Percentiles rank a stretch among this genome's conserved stretches.
These are phyloP conservation scores for Salix koriyanagi DNA, from an alignment of 345 rosid species.

Conservation along the genomic window DNA sequence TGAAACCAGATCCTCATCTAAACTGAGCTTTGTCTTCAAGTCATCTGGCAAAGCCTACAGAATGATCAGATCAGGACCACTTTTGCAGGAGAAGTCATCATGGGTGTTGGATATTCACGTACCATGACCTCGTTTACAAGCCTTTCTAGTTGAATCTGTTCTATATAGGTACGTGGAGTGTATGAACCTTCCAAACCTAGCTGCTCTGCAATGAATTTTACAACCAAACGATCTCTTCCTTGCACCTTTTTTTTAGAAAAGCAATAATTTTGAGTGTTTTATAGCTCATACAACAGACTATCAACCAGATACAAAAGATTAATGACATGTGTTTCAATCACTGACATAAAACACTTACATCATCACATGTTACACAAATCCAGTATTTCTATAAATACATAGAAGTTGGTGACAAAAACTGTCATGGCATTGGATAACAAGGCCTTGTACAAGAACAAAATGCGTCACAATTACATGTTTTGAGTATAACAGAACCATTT, in stretches of 20 bases:
- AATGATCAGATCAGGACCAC: constrained; percentile 30
- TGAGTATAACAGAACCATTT: background rate
- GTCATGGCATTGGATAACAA: background rate
- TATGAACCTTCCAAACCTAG: constrained; percentile 87
- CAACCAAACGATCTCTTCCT: constrained; percentile 77
- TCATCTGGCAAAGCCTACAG: constrained; percentile 94
- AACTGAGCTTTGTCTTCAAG: constrained; percentile 80
- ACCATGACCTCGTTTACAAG: constrained; percentile 98
- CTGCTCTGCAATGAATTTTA: constrained; percentile 62
- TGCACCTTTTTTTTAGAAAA: constrained; percentile 64
- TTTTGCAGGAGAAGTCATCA: constrained; percentile 27
- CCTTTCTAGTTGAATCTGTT: constrained; percentile 95
- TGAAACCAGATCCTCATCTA: constrained; percentile 75
- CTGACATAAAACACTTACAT: background rate
- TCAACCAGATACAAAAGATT: background rate
- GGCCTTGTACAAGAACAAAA: background rate
- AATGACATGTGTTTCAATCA: background rate
- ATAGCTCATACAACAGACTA: background rate
- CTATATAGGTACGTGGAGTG: constrained; percentile 90
- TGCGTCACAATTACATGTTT: background rate
- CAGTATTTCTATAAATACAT: background rate
- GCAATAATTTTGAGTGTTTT: background rate
- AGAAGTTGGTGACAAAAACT: background rate
- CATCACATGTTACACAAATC: constrained; percentile 1
- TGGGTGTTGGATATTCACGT: constrained; percentile 23